A percentile compares a stretch with the other conserved stretches of the same genome.
phyloP scores from a whole-genome alignment of 192 early-diverging fungal genomes.

The Backusella tuberculispora region DNA sequence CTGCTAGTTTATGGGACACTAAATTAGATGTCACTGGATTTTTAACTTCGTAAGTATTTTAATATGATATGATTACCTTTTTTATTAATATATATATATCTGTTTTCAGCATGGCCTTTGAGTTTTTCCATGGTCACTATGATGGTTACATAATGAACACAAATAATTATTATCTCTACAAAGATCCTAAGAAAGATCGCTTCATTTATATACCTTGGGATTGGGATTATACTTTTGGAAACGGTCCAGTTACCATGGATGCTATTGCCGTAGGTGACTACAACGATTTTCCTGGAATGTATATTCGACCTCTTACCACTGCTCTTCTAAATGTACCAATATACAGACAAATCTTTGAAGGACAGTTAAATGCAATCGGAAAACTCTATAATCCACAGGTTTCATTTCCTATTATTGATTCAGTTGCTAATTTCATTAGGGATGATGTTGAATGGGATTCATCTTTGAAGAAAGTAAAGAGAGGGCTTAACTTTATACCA shows the following conservation, averaged over 20 bases:
- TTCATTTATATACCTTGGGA: constrained; percentile 33
- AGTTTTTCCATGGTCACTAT: constrained; percentile 30
- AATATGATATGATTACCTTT: not conserved
- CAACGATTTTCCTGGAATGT: constrained; percentile 15
- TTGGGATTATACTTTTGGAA: constrained; percentile 34
- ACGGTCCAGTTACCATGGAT: constrained; percentile 28
- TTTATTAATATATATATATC: not conserved
- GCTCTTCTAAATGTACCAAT: constrained; percentile 27
- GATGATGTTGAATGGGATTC: constrained; percentile 39
- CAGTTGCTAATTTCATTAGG: constrained; percentile 12
- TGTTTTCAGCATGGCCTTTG: constrained; percentile 36
- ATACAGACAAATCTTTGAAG: constrained; percentile 19
- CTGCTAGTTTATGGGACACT: constrained; percentile 22
- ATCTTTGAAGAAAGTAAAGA: constrained; percentile 15
- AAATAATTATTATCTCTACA: constrained; percentile 40
- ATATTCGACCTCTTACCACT: constrained; percentile 26
- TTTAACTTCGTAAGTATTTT: constrained; percentile 30
- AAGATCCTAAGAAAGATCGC: constrained; percentile 19
- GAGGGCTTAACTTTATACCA: constrained; percentile 17
- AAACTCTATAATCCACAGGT: constrained; percentile 13
- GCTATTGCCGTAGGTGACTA: constrained; percentile 29
- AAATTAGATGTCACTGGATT: constrained; percentile 36
- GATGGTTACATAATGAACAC: constrained; percentile 36
- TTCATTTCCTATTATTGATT: constrained; percentile 31
- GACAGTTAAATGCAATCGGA: constrained; percentile 11